phyloP scores from a whole-genome alignment of 805 yeast genomes.

The Candida krabiensis region DNA sequence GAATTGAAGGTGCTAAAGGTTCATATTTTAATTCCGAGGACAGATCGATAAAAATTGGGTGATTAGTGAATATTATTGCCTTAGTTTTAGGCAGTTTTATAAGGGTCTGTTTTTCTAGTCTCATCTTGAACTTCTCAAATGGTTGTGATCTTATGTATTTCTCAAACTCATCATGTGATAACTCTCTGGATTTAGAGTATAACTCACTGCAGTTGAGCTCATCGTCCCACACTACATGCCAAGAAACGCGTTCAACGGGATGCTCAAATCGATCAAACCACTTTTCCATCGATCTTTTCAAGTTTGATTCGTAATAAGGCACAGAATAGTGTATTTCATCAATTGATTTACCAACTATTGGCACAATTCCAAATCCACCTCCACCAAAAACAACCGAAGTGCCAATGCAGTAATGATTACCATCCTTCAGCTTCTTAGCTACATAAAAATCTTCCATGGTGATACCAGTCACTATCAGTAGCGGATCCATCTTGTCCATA shows the following conservation, averaged over 20 bases:
- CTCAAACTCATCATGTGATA: constrained; percentile 32
- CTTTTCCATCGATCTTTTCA: constrained; percentile 49
- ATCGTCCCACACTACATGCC: constrained; percentile 54
- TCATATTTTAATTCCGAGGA: constrained; percentile 46
- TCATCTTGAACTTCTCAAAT: constrained; percentile 41
- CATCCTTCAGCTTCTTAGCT: constrained; percentile 36
- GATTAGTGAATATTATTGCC: constrained; percentile 26
- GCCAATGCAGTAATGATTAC: constrained; percentile 45
- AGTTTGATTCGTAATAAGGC: constrained; percentile 48
- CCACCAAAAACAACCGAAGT: constrained; percentile 56
- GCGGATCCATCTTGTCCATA: constrained; percentile 45
- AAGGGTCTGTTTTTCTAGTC: constrained; percentile 50
- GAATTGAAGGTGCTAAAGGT: constrained; percentile 46
- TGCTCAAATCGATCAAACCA: constrained; percentile 45
- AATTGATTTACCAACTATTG: constrained; percentile 33
- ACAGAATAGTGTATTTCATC: constrained; percentile 47
- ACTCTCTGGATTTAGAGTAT: constrained; percentile 34
- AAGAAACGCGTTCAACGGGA: constrained; percentile 50
- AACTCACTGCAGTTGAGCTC: constrained; percentile 29
- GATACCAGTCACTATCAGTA: constrained; percentile 43
- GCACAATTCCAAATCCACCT: constrained; percentile 46
- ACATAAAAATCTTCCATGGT: constrained; percentile 53
- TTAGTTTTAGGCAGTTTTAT: constrained; percentile 44
- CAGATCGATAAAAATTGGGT: constrained; percentile 36
- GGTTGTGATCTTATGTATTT: constrained; percentile 36